phyloP scores from a whole-genome alignment of 306 rosid genomes.

The Acacia melanoxylon region DNA sequence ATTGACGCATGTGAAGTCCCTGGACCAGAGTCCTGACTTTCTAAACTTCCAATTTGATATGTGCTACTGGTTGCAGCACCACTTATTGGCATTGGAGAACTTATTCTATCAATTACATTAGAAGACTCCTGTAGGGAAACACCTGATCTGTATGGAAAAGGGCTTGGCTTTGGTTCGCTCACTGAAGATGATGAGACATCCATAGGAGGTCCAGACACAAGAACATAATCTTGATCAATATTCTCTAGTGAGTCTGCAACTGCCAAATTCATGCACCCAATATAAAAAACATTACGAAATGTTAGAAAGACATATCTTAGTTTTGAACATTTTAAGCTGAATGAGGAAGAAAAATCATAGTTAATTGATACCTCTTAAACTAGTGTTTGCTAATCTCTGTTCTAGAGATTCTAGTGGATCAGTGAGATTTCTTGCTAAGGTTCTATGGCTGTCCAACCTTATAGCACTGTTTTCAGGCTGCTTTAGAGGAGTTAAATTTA shows the following conservation, averaged over 20 bases:
- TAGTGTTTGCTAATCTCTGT: constrained; percentile 43
- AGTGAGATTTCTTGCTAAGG: constrained; percentile 43
- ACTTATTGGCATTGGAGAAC: constrained; percentile 83
- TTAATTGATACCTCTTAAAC: constrained; percentile 56
- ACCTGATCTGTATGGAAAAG: constrained; percentile 55
- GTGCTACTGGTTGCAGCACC: constrained; percentile 52
- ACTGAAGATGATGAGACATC: constrained; percentile 71
- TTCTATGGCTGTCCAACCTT: constrained; percentile 53
- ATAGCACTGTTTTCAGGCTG: constrained; percentile 49
- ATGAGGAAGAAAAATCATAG: constrained; percentile 26
- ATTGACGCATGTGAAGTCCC: constrained; percentile 85
- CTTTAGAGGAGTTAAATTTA: constrained; percentile 44
- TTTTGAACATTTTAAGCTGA: constrained; percentile 25
- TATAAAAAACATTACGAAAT: constrained; percentile 13
- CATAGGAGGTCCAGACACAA: constrained; percentile 82
- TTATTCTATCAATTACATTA: constrained; percentile 43
- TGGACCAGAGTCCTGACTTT: constrained; percentile 88
- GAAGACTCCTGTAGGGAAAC: constrained; percentile 53
- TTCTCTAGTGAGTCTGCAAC: constrained; percentile 73
- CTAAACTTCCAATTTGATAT: constrained; percentile 75
- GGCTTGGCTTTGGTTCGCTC: constrained; percentile 61
- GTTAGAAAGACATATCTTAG: constrained; percentile 24
- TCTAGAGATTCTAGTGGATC: constrained; percentile 48
- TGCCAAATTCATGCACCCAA: constrained; percentile 44
- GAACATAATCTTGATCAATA: constrained; percentile 96